Evolutionary conservation across 2,329 filamentous ascomycete species (phyloP).

Genomic region (Colletotrichum liriopes): DNA sequence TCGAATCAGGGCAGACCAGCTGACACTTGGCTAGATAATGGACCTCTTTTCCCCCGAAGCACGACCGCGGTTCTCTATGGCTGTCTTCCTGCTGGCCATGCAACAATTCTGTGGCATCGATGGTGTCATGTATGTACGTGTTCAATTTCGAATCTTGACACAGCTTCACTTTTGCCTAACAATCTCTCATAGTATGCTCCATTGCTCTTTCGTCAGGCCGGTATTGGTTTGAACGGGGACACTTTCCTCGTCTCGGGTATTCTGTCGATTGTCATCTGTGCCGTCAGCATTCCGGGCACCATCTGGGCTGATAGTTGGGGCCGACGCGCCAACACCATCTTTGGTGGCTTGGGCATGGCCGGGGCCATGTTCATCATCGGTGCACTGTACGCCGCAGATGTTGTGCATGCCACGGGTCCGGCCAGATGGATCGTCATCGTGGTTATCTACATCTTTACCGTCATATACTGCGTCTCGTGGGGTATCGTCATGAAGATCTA

Average conservation of each 20-base stretch:
- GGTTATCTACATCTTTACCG: background rate
- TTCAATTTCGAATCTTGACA: too few species aligned
- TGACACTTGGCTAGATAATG: too few species aligned
- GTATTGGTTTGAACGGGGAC: background rate
- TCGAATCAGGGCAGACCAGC: too few species aligned
- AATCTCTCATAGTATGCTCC: slow-evolving; percentile 5
- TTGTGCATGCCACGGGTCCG: background rate
- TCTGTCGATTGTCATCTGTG: slow-evolving; percentile 1
- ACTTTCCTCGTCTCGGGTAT: slow-evolving; percentile 8
- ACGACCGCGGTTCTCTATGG: too few species aligned
- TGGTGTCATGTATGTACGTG: too few species aligned
- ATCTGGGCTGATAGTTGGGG: slow-evolving; percentile 13
- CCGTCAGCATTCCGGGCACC: slow-evolving; percentile 4
- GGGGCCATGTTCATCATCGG: slow-evolving; percentile 7
- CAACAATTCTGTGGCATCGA: too few species aligned
- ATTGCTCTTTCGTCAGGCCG: background rate
- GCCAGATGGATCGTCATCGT: slow-evolving; percentile 10
- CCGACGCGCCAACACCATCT: background rate
- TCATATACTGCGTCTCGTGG: slow-evolving; percentile 9
- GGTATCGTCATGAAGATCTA: slow-evolving; percentile 12
- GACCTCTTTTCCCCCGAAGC: too few species aligned
- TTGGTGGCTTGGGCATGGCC: background rate
- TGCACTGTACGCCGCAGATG: slow-evolving; percentile 2
- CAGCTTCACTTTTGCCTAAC: background rate
- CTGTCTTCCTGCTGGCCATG: too few species aligned